These are phyloP conservation scores for Malus asiatica DNA, from an alignment of 306 rosid species.

Conservation along the genomic window DNA sequence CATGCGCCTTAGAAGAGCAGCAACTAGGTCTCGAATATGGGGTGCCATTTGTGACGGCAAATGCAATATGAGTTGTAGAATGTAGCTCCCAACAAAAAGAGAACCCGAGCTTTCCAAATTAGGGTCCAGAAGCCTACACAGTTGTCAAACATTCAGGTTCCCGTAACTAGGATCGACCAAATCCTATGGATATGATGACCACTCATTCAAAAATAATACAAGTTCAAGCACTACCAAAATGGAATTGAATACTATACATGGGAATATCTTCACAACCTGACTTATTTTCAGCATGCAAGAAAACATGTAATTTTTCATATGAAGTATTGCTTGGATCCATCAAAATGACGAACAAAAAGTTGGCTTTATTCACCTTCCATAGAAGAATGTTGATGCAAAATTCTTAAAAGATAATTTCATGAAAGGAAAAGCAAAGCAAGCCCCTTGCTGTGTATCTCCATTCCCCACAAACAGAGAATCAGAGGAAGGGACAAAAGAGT, in stretches of 20 bases:
- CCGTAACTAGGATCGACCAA: conserved; percentile 4
- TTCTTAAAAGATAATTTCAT: background rate
- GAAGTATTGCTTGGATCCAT: background rate
- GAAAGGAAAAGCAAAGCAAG: background rate
- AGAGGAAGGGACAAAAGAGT: background rate
- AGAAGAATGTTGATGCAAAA: background rate
- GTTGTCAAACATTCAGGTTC: conserved; percentile 23
- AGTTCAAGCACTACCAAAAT: background rate
- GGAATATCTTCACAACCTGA: background rate
- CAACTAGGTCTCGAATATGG: conserved; percentile 72
- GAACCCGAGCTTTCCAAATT: conserved; percentile 89
- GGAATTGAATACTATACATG: background rate
- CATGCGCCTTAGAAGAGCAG: conserved; percentile 85
- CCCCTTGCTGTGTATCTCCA: no score
- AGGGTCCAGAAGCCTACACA: conserved; percentile 78
- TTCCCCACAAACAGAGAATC: background rate
- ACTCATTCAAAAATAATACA: background rate
- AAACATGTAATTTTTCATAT: background rate
- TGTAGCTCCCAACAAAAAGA: conserved; percentile 82
- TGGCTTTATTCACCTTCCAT: background rate
- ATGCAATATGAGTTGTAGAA: conserved; percentile 89
- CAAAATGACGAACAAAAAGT: background rate
- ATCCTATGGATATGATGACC: background rate
- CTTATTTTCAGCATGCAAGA: background rate
- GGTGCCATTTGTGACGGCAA: conserved; percentile 77